Conservation (phyloP, 768 basidiomycete species). For the Psilocybe tampanensis region DNA sequence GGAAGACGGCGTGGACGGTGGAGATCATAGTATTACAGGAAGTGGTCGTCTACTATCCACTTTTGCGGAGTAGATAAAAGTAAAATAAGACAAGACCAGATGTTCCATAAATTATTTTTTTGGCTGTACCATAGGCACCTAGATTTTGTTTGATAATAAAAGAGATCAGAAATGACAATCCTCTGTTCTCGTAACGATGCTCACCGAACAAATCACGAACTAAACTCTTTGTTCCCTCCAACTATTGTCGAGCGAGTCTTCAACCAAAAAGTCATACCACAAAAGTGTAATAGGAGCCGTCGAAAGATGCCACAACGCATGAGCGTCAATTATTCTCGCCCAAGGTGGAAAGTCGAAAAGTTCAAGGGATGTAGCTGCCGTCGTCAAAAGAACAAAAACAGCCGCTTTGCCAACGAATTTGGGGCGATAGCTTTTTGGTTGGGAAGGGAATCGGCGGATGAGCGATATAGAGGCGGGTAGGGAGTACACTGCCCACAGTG, state of each 20-base stretch:
- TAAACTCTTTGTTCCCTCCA: constrained; percentile 51
- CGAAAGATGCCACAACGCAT: constrained; percentile 89
- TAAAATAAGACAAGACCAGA: too few species aligned
- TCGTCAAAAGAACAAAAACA: constrained; percentile 69
- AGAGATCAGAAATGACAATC: too few species aligned
- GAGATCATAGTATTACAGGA: too few species aligned
- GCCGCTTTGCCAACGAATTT: constrained; percentile 54
- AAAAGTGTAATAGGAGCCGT: constrained; percentile 75
- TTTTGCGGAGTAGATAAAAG: too few species aligned
- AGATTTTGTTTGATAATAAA: too few species aligned
- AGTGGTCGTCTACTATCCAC: too few species aligned
- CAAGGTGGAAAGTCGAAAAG: constrained; percentile 90
- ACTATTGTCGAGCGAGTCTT: constrained; percentile 70
- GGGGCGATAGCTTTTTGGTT: constrained; percentile 61
- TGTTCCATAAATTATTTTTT: too few species aligned
- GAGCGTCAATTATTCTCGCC: constrained; percentile 80
- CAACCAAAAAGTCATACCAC: constrained; percentile 87
- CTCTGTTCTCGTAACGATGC: too few species aligned
- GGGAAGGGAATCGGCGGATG: constrained; percentile 56
- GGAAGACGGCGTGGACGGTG: constrained; percentile 34
- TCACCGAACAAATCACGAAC: background rate
- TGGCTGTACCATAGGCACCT: too few species aligned
- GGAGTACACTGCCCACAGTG: constrained; percentile 79
- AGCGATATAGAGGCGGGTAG: constrained; percentile 49
- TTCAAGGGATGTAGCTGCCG: constrained; percentile 76